phyloP scores from a whole-genome alignment of 2,329 filamentous ascomycete genomes.

The Penicillium glabrum region DNA sequence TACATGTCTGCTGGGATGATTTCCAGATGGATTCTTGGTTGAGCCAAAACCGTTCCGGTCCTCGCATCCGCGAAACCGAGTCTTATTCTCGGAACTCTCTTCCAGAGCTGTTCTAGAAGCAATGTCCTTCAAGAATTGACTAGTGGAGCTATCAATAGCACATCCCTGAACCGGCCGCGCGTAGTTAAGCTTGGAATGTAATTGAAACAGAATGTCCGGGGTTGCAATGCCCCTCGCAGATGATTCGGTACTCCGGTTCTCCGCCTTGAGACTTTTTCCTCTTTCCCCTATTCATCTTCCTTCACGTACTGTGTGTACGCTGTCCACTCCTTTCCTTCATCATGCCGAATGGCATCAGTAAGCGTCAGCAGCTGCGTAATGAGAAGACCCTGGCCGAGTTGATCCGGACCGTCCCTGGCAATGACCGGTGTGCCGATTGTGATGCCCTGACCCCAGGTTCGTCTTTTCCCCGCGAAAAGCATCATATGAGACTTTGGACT shows the following conservation, averaged over 20 bases:
- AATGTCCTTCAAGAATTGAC: neutral
- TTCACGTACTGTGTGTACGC: slow-evolving; percentile 16
- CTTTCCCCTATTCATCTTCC: slow-evolving; percentile 12
- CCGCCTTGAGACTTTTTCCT: slow-evolving; percentile 10
- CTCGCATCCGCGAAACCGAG: neutral
- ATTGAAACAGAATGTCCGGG: neutral
- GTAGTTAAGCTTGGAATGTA: neutral
- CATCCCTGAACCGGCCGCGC: slow-evolving; percentile 1
- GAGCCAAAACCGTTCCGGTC: neutral
- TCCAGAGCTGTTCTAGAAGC: slow-evolving; percentile 6
- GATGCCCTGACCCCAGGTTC: slow-evolving; percentile 85
- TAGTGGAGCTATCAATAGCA: slow-evolving; percentile 3
- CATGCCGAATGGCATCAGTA: slow-evolving; percentile 78
- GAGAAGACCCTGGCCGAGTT: slow-evolving; percentile 89
- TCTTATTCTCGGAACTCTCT: neutral
- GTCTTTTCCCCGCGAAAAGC: slow-evolving; percentile 28
- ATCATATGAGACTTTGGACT: slow-evolving; percentile 5
- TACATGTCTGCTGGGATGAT: neutral
- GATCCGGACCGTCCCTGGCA: slow-evolving; percentile 78
- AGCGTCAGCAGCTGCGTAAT: slow-evolving; percentile 97
- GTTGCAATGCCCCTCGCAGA: slow-evolving; percentile 13
- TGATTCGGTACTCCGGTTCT: slow-evolving; percentile 3
- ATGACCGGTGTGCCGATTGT: slow-evolving; percentile 93
- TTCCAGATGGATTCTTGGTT: neutral
- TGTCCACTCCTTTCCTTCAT: slow-evolving; percentile 21